phyloP scores from a whole-genome alignment of 306 rosid species.

The Psophocarpus tetragonolobus region DNA sequence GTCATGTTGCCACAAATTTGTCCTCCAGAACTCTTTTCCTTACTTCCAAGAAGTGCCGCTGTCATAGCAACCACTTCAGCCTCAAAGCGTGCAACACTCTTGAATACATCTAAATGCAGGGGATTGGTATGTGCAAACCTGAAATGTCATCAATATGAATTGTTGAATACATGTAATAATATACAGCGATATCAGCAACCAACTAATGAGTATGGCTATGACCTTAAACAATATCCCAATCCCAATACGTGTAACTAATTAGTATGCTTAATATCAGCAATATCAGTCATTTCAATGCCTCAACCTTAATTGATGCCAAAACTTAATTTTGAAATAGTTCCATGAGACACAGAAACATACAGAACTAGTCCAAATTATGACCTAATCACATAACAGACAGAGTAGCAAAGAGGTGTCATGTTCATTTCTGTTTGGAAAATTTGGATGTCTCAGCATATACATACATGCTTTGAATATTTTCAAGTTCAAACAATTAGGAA shows the following conservation, averaged over 20 bases:
- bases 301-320: conserved; percentile 14
- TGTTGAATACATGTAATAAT: conserved; percentile 23
- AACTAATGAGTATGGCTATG: conserved; percentile 18
- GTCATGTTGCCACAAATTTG: conserved; percentile 98
- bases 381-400: neutral
- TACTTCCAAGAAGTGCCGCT: conserved; percentile 83
- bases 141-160: conserved; percentile 38
- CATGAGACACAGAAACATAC: neutral
- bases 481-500: conserved; percentile 19
- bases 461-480: conserved; percentile 6
- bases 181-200: neutral
- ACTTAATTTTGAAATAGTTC: conserved; percentile 9
- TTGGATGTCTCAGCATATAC: conserved; percentile 15
- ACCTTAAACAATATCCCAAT: conserved; percentile 11
- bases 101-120: conserved; percentile 90
- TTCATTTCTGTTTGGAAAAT: conserved; percentile 13
- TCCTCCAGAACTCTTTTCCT: conserved; percentile 78
- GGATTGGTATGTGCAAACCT: conserved; percentile 99
- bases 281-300: conserved; percentile 9
- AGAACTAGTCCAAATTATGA: neutral
- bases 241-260: too few relatives aligned
- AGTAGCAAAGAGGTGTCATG: conserved; percentile 21
- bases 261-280: too few relatives aligned
- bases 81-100: conserved; percentile 79
- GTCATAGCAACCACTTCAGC: conserved; percentile 98